Evolutionary conservation across 2,329 filamentous ascomycete species (phyloP), one percentile per base, ranked within the genome.

Genomic region (Botryotinia narcissicola): DNA sequence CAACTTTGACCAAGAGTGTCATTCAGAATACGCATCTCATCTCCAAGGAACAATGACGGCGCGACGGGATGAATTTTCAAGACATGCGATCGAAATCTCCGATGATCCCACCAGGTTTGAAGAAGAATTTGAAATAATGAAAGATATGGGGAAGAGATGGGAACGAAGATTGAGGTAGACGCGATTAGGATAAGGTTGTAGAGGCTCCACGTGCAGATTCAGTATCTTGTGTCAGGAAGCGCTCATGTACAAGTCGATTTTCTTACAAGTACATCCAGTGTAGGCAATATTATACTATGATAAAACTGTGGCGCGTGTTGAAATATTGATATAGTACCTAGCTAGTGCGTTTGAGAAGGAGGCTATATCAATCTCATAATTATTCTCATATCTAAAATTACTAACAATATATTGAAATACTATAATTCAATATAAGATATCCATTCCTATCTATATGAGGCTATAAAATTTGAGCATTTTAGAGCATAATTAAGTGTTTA

Each of bases 41-140:
- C 10, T 51, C 2, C 48, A 6, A 51, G 25, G n/a, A 14, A 51
- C 25, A 14, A 51, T 51, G 48, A n/a, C 22, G 46, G 10, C 25
- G 10, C 22, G 5, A 51, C n/a, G 22, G 48, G 10, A 10, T 14
- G 25, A 4, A 4, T 14, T 6, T 9, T 0, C 2, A 7, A 25
- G 4, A n/a, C 3, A 51, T 14, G 8, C 1, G 46, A n/a, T n/a
- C 7, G 10, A 0, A 4, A 14, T 14, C 48, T n/a, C 2, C 2
- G 25, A n/a, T 10, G 48, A 46, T 46, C 18, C 1, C 44, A 20
- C 44, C 44, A 20, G 46, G 22, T 14, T 5, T 4, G 10, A 51
- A 25, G 3, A 48, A 25, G 46, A 51, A 51, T 4, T 25, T 25
- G 46, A 5, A 51, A 51, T 14, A 6, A n/a, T n/a, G n/a, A n/a